phyloP scores from a whole-genome alignment of 208 protist species.

The Trypanosoma brucei region DNA sequence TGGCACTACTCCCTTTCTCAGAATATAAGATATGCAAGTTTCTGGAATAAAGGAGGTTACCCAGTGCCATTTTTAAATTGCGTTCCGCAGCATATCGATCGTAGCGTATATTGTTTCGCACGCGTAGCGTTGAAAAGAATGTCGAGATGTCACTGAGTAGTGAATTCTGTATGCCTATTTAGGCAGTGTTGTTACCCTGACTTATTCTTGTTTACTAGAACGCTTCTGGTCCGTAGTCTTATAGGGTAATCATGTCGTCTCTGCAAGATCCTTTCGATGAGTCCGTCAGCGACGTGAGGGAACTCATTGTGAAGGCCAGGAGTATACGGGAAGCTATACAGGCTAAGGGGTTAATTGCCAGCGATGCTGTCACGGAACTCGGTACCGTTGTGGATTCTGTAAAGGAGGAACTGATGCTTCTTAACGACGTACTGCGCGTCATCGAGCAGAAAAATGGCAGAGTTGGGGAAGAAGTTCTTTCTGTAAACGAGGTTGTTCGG shows the following conservation, averaged over 20 bases:
- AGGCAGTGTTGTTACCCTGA: too few species aligned
- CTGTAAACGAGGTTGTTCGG: constrained; percentile 79
- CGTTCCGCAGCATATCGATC: too few species aligned
- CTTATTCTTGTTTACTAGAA: too few species aligned
- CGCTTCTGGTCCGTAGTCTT: not conserved
- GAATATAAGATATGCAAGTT: too few species aligned
- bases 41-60: too few species aligned
- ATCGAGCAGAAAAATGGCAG: constrained; percentile 65
- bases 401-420: constrained; percentile 49
- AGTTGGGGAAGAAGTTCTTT: constrained; percentile 67
- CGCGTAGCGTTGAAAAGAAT: too few species aligned
- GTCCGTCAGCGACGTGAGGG: constrained; percentile 58
- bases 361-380: constrained; percentile 38
- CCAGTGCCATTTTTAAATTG: too few species aligned
- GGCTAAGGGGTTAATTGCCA: constrained; percentile 51
- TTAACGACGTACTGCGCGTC: constrained; percentile 49
- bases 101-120: too few species aligned
- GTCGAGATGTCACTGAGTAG: too few species aligned
- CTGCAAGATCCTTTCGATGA: constrained; percentile 65
- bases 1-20: too few species aligned
- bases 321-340: constrained; percentile 43
- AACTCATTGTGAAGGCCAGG: constrained; percentile 43
- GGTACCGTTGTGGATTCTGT: constrained; percentile 29
- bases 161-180: too few species aligned
- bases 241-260: constrained; percentile 13